phyloP scores from a whole-genome alignment of 371 early-diverging fungal genomes.

The Homolaphlyctis polyrhiza region DNA sequence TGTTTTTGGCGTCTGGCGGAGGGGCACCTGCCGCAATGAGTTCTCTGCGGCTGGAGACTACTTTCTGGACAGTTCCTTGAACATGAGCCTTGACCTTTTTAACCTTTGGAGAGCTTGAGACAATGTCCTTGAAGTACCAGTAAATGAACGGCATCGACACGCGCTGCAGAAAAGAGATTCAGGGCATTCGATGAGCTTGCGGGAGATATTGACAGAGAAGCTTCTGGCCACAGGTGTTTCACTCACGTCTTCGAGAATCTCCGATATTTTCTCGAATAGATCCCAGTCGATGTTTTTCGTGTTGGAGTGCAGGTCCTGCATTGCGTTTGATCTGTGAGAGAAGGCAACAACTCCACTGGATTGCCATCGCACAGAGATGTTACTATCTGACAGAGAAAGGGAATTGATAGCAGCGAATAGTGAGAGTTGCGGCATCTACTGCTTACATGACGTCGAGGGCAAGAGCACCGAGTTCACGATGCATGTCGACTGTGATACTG shows the following conservation, averaged over 20 bases:
- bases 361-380: neutral
- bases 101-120: neutral
- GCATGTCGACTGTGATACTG: neutral
- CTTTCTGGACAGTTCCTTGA: neutral
- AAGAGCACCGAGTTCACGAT: neutral
- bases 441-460: neutral
- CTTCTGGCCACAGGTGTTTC: too few species aligned
- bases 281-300: neutral
- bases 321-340: neutral
- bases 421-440: neutral
- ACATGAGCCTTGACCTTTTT: neutral
- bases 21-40: neutral
- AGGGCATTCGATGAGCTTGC: neutral
- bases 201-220: neutral
- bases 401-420: neutral
- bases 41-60: neutral
- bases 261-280: neutral
- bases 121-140: neutral
- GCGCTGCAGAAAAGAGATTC: neutral
- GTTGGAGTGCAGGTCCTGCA: neutral
- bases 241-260: neutral
- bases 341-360: neutral
- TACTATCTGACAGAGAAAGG: neutral
- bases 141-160: neutral
- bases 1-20: neutral